Conservation (phyloP, 2,329 filamentous ascomycete species). For the Biscogniauxia marginata region DNA sequence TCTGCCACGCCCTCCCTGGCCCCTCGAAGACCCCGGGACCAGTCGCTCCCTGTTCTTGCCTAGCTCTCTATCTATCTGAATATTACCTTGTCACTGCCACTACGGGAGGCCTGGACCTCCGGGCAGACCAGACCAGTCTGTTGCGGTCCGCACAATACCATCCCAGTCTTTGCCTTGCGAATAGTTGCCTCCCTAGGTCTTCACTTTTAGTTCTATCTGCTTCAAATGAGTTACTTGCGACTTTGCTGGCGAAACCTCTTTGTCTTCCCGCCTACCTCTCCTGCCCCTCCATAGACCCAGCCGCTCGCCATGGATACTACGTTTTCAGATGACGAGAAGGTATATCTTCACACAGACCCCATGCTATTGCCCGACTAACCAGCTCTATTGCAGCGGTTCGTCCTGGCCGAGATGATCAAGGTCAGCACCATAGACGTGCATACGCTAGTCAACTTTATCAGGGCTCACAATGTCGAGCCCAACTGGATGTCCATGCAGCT, state of each 20-base stretch:
- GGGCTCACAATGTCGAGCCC: constrained; percentile 38
- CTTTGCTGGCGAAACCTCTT: constrained; percentile 26
- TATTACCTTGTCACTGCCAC: constrained; percentile 7
- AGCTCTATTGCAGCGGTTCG: constrained; percentile 46
- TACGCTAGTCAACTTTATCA: constrained; percentile 48
- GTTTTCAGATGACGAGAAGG: constrained; percentile 54
- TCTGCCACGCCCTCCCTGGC: constrained; percentile 15
- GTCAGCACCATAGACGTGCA: constrained; percentile 49
- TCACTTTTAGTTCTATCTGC: constrained; percentile 14
- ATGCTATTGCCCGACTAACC: constrained; percentile 19
- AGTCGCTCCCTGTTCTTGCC: constrained; percentile 14
- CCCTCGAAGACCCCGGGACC: constrained; percentile 20
- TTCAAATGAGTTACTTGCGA: constrained; percentile 36
- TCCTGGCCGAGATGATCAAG: constrained; percentile 59
- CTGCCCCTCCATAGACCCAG: constrained; percentile 18
- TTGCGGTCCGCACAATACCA: constrained; percentile 13
- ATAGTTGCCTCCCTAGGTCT: constrained; percentile 20
- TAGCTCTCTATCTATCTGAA: constrained; percentile 21
- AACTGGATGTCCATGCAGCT: constrained; percentile 50
- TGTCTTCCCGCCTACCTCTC: constrained; percentile 23
- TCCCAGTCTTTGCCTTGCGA: constrained; percentile 20
- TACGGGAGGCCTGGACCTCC: constrained; percentile 20
- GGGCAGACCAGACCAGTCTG: constrained; percentile 17
- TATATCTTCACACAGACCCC: constrained; percentile 30
- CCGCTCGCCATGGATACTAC: constrained; percentile 40